These are phyloP conservation scores for Coemansia sp. DNA, from an alignment of 192 early-diverging fungal species.

Conservation along the genomic window DNA sequence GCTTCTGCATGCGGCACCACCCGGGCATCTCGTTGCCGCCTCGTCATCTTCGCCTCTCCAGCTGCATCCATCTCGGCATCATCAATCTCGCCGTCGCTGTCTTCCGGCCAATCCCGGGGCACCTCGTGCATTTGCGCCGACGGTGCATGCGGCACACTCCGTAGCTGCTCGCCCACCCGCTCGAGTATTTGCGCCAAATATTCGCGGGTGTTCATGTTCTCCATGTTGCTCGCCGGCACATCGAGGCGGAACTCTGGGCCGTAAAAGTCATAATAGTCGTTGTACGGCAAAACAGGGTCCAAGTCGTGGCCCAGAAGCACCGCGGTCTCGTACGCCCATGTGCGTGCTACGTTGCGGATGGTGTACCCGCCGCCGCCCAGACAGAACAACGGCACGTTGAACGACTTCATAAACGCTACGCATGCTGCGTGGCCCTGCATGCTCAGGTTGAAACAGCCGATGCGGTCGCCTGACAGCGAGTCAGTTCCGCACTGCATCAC, in stretches of 20 bases:
- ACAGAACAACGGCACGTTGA: conserved; percentile 87
- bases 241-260: conserved; percentile 89
- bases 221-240: conserved; percentile 82
- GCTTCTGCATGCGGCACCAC: conserved; percentile 49
- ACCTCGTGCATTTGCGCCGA: conserved; percentile 51
- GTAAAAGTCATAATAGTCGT: conserved; percentile 88
- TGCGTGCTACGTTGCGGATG: conserved; percentile 90
- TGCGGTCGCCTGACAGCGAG: conserved; percentile 87
- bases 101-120: conserved; percentile 48
- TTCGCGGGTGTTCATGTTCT: conserved; percentile 83
- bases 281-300: conserved; percentile 74
- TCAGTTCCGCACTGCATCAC: conserved; percentile 97
- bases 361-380: conserved; percentile 98
- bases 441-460: conserved; percentile 94
- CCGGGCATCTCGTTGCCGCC: conserved; percentile 37
- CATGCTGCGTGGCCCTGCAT: conserved; percentile 94
- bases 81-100: conserved; percentile 44
- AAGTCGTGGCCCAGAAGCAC: conserved; percentile 74
- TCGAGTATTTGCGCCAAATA: conserved; percentile 70
- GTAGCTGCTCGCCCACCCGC: conserved; percentile 61
- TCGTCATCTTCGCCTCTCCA: conserved; percentile 31
- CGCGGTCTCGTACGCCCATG: conserved; percentile 94
- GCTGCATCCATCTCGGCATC: conserved; percentile 32
- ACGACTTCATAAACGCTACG: conserved; percentile 88
- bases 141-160: conserved; percentile 64